A percentile compares a stretch with the other conserved stretches of the same genome.
Conservation (phyloP, 1,139 yeast genomes). For the Candida sp. region DNA sequence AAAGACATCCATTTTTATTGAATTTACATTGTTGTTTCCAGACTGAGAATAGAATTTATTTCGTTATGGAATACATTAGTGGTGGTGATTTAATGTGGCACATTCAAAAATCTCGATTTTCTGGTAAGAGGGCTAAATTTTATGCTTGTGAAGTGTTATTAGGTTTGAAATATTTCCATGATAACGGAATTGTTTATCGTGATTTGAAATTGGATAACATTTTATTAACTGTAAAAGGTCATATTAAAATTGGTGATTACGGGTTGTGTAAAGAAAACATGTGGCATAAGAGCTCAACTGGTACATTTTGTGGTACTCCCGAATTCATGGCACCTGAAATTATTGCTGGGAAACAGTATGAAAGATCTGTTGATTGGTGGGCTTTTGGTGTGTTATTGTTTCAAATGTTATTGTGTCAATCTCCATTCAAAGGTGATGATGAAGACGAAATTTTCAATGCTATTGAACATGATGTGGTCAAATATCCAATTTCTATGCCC, state of each 20-base stretch:
- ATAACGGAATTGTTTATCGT: constrained; percentile 93
- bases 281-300: constrained; percentile 90
- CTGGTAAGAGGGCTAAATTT: constrained; percentile 90
- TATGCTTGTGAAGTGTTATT: constrained; percentile 95
- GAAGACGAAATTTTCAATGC: constrained; percentile 98
- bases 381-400: constrained; percentile 95
- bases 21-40: constrained; percentile 95
- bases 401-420: constrained; percentile 94
- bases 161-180: constrained; percentile 91
- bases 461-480: constrained; percentile 96
- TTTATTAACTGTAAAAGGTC: constrained; percentile 86
- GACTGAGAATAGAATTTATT: constrained; percentile 94
- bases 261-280: constrained; percentile 96
- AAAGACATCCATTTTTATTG: constrained; percentile 88
- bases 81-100: constrained; percentile 99
- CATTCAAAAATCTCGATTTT: constrained; percentile 87
- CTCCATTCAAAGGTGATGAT: constrained; percentile 98
- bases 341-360: constrained; percentile 86
- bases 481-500: constrained; percentile 97
- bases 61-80: constrained; percentile 96
- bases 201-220: constrained; percentile 95
- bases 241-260: constrained; percentile 93
- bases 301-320: constrained; percentile 98
- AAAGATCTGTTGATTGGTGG: constrained; percentile 99
- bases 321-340: constrained; percentile 99